phyloP scores from a whole-genome alignment of 352 stramenopile species.

The Globisporangium uncinulatum region DNA sequence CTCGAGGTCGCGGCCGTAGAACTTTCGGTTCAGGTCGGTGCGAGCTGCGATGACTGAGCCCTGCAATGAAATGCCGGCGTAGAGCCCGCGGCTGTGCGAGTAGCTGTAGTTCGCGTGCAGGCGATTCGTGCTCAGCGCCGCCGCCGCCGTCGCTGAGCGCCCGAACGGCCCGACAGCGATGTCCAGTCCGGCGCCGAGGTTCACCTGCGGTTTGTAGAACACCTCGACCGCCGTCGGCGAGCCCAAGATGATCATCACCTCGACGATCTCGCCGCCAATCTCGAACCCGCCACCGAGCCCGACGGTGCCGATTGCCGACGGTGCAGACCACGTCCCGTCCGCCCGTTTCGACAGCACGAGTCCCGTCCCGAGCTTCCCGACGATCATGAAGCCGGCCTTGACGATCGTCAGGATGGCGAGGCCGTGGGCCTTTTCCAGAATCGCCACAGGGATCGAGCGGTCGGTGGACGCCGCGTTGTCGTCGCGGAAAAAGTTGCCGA shows the following conservation, averaged over 20 bases:
- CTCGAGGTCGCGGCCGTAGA: conserved; percentile 88
- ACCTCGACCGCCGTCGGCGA: conserved; percentile 89
- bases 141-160: conserved; percentile 75
- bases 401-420: conserved; percentile 84
- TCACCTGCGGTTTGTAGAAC: conserved; percentile 86
- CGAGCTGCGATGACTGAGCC: conserved; percentile 89
- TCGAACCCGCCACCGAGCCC: conserved; percentile 86
- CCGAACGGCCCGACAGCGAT: conserved; percentile 89
- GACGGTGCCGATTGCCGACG: conserved; percentile 89
- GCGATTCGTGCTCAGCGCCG: conserved; percentile 51
- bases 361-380: conserved; percentile 72
- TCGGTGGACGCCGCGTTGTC: conserved; percentile 64
- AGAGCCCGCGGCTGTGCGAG: conserved; percentile 89
- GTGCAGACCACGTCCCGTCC: conserved; percentile 87
- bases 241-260: conserved; percentile 95
- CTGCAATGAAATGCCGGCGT: conserved; percentile 90
- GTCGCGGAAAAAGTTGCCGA: conserved; percentile 77
- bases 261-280: conserved; percentile 88
- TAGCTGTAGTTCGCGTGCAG: conserved; percentile 94
- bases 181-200: conserved; percentile 88
- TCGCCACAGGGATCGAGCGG: conserved; percentile 67
- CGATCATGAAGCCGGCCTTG: conserved; percentile 80
- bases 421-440: conserved; percentile 79
- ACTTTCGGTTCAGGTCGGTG: conserved; percentile 92
- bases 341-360: conserved; percentile 89